Percentiles rank a stretch among this genome's conserved stretches.
Conservation (phyloP, 805 yeast species). For the Teunomyces cretensis region DNA sequence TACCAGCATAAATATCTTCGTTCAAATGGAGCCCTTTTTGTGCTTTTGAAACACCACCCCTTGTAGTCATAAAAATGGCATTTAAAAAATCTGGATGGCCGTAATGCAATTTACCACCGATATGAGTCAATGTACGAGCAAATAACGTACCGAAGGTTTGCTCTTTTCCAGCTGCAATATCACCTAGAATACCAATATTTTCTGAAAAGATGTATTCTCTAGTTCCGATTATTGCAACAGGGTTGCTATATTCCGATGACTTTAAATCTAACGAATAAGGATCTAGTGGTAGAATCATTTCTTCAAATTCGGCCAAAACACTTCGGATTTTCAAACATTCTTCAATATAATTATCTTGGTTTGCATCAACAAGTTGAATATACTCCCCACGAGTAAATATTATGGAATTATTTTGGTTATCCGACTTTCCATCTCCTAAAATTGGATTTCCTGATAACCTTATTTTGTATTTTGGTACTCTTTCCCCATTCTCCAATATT, state of each 20-base stretch:
- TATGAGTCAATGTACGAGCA: constrained; percentile 77
- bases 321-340: constrained; percentile 79
- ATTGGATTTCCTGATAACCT: constrained; percentile 78
- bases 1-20: constrained; percentile 86
- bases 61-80: constrained; percentile 72
- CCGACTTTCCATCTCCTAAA: constrained; percentile 82
- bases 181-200: constrained; percentile 78
- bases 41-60: constrained; percentile 87
- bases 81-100: constrained; percentile 87
- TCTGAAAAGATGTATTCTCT: constrained; percentile 83
- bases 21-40: constrained; percentile 80
- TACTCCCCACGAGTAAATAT: constrained; percentile 80
- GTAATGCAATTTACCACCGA: constrained; percentile 82
- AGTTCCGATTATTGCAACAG: constrained; percentile 83
- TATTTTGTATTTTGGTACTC: constrained; percentile 51
- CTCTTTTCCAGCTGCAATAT: constrained; percentile 86
- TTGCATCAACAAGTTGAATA: constrained; percentile 78
- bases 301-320: constrained; percentile 76
- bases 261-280: constrained; percentile 12
- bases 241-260: constrained; percentile 32
- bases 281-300: constrained; percentile 26
- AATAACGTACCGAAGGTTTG: constrained; percentile 85
- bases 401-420: constrained; percentile 76
- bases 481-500: constrained; percentile 52
- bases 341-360: constrained; percentile 79